Conservation (phyloP, 2,329 filamentous ascomycete species). For the Falciphora oryzae region DNA sequence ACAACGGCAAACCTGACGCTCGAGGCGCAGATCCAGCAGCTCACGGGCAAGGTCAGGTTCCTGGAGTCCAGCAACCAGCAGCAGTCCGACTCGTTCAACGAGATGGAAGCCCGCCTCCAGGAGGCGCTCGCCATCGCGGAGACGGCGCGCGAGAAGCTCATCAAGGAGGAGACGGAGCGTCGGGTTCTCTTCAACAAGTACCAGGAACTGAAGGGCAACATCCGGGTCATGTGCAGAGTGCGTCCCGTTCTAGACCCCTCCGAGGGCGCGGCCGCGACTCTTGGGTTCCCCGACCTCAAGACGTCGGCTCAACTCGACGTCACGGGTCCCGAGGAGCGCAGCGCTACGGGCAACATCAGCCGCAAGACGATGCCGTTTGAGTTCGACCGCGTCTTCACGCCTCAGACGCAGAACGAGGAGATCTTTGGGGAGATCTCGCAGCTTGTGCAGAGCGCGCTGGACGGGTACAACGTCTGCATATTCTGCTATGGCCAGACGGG, state of each 20-base stretch:
- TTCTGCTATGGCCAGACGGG: constrained; percentile 98
- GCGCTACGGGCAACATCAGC: constrained; percentile 67
- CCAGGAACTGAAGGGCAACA: constrained; percentile 96
- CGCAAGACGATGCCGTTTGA: constrained; percentile 80
- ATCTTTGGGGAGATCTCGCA: constrained; percentile 97
- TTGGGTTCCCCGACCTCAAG: constrained; percentile 75
- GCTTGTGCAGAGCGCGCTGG: constrained; percentile 89
- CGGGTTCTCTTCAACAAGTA: constrained; percentile 96
- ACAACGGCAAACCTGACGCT: constrained; percentile 58
- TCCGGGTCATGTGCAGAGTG: constrained; percentile 95
- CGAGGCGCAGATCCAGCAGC: constrained; percentile 68
- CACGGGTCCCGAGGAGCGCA: constrained; percentile 76
- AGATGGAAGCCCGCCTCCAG: constrained; percentile 73
- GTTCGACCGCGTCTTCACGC: constrained; percentile 89
- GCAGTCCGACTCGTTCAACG: constrained; percentile 78
- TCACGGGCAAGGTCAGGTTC: constrained; percentile 80
- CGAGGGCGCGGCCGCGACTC: constrained; percentile 63
- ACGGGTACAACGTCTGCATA: constrained; percentile 98
- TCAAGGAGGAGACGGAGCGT: constrained; percentile 84
- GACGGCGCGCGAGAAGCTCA: constrained; percentile 71
- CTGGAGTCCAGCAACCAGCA: constrained; percentile 86
- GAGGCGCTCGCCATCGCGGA: constrained; percentile 68
- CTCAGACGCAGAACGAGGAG: constrained; percentile 69
- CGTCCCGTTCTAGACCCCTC: constrained; percentile 60
- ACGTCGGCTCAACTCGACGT: constrained; percentile 85